Base-by-base conservation (phyloP, 805 yeast genomes). In the Huiozyma naganishii region DNA sequence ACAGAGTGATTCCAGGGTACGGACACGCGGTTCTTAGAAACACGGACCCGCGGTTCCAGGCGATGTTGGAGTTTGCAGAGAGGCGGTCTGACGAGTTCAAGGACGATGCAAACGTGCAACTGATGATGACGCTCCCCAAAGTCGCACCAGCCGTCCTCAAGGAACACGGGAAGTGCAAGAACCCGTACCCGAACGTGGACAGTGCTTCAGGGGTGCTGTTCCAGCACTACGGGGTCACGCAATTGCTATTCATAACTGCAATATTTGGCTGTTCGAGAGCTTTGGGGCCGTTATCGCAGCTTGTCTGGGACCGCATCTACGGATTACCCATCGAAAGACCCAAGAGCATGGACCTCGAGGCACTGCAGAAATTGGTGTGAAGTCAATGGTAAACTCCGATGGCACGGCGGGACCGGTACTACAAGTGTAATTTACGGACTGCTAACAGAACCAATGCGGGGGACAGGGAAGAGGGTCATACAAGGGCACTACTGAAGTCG, bases 151-250 rank as follows among this genome's bases (percentile, higher is more conserved):
- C 72, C 47, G 89, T 83, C 37, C 69, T 83, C 57, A 77, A 75
- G 51, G 67, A 78, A 67, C 90, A 83, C 67, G 90, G 92, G 47
- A 83, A 83, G 72, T 81, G 89, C 61, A 79, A 81, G 71, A 83
- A 83, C 71, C 92, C 92, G 50, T 80, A 73, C 73, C 92, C 92
- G 49, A 83, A 83, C 61, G 92, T 83, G 50, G 92, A 83, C 66
- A 78, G 88, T 37, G 76, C 79, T 55, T 78, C 86, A 17, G 92
- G 92, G 52, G 83, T 83, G 40, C 67, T 83, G 51, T 80, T 83
- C 69, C 79, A 80, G 60, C 83, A 83, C 71, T 83, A 82, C 67
- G 92, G 92, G 38, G 69, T 83, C 61, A 78, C 72, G 48, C 85
- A 83, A 65, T 70, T 79, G 53, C 66, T 77, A 44, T 83, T 80